These are phyloP conservation scores for Lachancea sp. DNA, from an alignment of 805 yeast genomes.

Conservation along the genomic window DNA sequence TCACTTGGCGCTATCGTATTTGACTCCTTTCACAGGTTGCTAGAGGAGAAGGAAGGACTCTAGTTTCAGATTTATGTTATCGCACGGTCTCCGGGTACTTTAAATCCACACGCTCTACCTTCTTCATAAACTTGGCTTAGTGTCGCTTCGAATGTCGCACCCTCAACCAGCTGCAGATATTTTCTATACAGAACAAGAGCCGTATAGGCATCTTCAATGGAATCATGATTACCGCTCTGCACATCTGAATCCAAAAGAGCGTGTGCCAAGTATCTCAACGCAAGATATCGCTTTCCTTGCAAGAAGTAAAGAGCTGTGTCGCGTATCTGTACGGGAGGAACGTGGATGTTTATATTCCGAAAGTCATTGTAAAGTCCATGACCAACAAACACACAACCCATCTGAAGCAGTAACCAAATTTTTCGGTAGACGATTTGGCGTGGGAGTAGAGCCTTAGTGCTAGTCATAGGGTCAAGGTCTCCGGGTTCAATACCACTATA, in stretches of 20 bases:
- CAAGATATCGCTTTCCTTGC: conserved; percentile 69
- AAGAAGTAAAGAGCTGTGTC: conserved; percentile 83
- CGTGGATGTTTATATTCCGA: conserved; percentile 84
- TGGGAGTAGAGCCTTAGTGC: conserved; percentile 66
- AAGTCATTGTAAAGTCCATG: conserved; percentile 91
- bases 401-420: conserved; percentile 80
- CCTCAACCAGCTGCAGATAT: conserved; percentile 54
- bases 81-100: conserved; percentile 22
- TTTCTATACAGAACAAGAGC: conserved; percentile 73
- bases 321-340: conserved; percentile 77
- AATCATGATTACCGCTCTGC: conserved; percentile 92
- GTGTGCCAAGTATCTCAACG: conserved; percentile 82
- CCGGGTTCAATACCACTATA: conserved; percentile 94
- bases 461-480: conserved; percentile 66
- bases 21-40: no score
- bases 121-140: conserved; percentile 65
- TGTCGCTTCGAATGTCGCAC: conserved; percentile 54
- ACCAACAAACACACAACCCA: conserved; percentile 91
- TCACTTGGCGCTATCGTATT: no score
- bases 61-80: neutral
- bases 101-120: conserved; percentile 40
- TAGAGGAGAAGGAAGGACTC: neutral
- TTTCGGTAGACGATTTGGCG: conserved; percentile 79
- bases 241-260: conserved; percentile 66
- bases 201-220: conserved; percentile 90